Evolutionary conservation across 176 grass and related monocot species (phyloP), one percentile per base, ranked within the genome.

Genomic region (Tillandsia fasciculata): DNA sequence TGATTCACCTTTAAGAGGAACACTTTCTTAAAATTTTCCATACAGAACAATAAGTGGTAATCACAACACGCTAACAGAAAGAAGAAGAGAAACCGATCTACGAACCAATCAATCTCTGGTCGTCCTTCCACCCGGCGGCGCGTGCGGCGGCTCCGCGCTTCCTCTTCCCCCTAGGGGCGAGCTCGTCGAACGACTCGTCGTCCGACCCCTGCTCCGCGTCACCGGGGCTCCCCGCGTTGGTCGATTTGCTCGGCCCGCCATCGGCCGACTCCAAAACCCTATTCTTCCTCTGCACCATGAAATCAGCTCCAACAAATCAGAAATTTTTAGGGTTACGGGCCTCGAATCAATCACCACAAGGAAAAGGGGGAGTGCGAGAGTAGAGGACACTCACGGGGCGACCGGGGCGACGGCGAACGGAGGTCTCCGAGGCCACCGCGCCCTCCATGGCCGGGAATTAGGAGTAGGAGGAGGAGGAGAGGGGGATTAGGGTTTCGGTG

Each of bases 61-160:
- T 20, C 18, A 61, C 12, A 23, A 61, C 13, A 18, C 9, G 22
- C 23, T 61, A 57, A 57, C 8, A 3, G 22, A 14, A 23, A 61
- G n/a, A 61, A 61, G 56, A 61, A 23, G 13, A 61, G 22, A 61
- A 61, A 20, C 7, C n/a, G 8, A 20, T 9, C 22, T 23, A 61
- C 56, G 50, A 80, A 85, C 83, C 83, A 50, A 85, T 85, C 72
- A 85, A 85, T 26, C 72, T 70, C 59, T 71, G 72, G 54, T 85
- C 83, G 50, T 85, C 83, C 22, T 64, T 85, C 83, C 83, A 85
- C 42, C 77, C 77, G 51, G 77, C 67, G 1, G 76, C 72, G 50
- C 61, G 57, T 66, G 78, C 63, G 2, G 77, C 67, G 4, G 83
- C 50, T 42, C 72, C 76, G 17, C 82, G 76, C 70, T 84, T 85